These are phyloP conservation scores for Fistulifera pelliculosa DNA, from an alignment of 108 stramenopile species.

Conservation along the genomic window DNA sequence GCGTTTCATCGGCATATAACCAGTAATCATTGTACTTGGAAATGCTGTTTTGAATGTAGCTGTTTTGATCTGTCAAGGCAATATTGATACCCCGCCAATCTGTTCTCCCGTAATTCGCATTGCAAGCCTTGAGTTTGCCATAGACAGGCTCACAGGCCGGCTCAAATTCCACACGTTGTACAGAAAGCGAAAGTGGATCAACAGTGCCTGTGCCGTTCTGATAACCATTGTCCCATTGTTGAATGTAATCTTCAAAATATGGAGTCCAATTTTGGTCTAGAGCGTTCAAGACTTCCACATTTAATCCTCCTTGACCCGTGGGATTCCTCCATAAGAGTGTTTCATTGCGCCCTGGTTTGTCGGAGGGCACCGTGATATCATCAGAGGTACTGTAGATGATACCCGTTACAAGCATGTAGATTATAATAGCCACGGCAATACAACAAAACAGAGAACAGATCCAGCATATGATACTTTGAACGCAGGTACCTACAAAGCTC, in stretches of 20 bases:
- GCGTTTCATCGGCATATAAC: conserved; percentile 36
- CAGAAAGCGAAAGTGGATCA: no score
- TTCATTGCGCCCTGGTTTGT: no score
- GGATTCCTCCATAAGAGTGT: no score
- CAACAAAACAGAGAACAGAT: no score
- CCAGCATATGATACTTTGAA: no score
- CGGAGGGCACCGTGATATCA: no score
- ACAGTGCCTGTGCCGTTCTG: conserved; percentile 31
- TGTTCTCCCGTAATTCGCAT: conserved; percentile 74
- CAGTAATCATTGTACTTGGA: conserved; percentile 65
- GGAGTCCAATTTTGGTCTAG: conserved; percentile 17
- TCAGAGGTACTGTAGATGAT: no score
- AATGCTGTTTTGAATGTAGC: conserved; percentile 44
- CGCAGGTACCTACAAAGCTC: no score
- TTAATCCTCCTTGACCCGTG: conserved; percentile 25
- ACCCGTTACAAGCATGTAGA: no score
- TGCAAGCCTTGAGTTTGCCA: conserved; percentile 64
- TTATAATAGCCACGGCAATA: no score
- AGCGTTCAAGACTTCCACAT: conserved; percentile 51
- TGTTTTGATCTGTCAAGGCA: conserved; percentile 28
- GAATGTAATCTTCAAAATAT: conserved; percentile 29
- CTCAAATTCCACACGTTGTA: background rate
- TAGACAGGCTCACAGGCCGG: conserved; percentile 32
- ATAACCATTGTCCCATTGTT: conserved; percentile 63
- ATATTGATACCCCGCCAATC: conserved; percentile 76